A percentile compares a stretch with the other conserved stretches of the same genome.
These are phyloP conservation scores for Heracleum sosnowskyi DNA, from an alignment of 129 eudicot genomes.

Conservation along the genomic window DNA sequence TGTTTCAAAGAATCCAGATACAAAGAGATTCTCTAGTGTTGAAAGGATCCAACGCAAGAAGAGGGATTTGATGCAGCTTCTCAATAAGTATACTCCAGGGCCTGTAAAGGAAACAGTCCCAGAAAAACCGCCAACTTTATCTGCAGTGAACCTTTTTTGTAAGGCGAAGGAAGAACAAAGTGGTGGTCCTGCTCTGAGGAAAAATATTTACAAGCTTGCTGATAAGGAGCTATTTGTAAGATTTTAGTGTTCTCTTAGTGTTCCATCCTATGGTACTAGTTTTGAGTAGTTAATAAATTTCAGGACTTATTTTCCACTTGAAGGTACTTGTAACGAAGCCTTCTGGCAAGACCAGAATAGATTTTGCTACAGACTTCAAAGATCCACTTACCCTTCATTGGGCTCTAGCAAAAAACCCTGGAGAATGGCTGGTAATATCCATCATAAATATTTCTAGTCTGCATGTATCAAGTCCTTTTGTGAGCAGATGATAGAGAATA, in stretches of 20 bases:
- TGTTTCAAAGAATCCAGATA: constrained; percentile 43
- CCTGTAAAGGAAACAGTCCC: constrained; percentile 24
- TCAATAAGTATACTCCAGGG: constrained; percentile 41
- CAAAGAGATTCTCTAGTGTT: constrained; percentile 27
- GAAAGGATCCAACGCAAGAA: constrained; percentile 74
- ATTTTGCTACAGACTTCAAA: constrained; percentile 63
- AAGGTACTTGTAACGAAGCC: constrained; percentile 82
- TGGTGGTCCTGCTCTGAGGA: constrained; percentile 39
- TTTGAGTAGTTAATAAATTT: background rate
- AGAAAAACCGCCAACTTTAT: constrained; percentile 31
- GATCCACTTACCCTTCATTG: constrained; percentile 86
- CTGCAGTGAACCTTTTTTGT: constrained; percentile 46
- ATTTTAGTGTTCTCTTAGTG: constrained; percentile 12
- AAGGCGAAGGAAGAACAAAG: constrained; percentile 46
- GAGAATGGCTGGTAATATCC: constrained; percentile 83
- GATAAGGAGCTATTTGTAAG: constrained; percentile 83
- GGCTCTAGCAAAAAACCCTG: constrained; percentile 69
- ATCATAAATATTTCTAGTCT: background rate
- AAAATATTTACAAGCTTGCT: constrained; percentile 41
- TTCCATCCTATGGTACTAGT: constrained; percentile 8
- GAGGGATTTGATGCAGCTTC: constrained; percentile 66
- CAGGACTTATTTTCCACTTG: constrained; percentile 10
- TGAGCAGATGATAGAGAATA: constrained; percentile 2
- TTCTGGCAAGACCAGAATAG: constrained; percentile 52
- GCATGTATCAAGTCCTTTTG: background rate